Percentiles rank a stretch among this genome's conserved stretches.
Conservation (phyloP, 805 yeast species). For the Spencermartinsiella europaea region DNA sequence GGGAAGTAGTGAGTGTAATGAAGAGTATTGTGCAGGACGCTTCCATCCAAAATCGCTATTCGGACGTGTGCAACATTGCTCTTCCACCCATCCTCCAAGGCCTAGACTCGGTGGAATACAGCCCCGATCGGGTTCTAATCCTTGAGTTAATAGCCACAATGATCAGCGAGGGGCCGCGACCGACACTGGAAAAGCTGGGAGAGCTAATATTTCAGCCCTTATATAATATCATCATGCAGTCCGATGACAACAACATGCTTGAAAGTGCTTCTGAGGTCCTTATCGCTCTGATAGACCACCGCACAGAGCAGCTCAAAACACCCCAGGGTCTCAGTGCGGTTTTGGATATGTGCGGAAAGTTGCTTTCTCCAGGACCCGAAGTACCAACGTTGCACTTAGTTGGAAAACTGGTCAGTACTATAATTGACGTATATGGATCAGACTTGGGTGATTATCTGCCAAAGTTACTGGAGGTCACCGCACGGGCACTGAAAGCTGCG, state of each 20-base stretch:
- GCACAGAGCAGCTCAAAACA: constrained; percentile 26
- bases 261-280: constrained; percentile 75
- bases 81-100: constrained; percentile 20
- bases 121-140: constrained; percentile 55
- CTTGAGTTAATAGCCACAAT: constrained; percentile 41
- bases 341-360: constrained; percentile 56
- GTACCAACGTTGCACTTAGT: constrained; percentile 81
- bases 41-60: constrained; percentile 38
- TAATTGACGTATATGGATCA: constrained; percentile 48
- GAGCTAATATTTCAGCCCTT: constrained; percentile 34
- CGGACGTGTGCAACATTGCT: constrained; percentile 38
- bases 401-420: constrained; percentile 59
- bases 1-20: constrained; percentile 66
- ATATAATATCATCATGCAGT: constrained; percentile 40
- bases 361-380: constrained; percentile 63
- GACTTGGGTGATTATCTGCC: constrained; percentile 37
- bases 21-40: constrained; percentile 51
- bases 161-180: constrained; percentile 25
- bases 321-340: constrained; percentile 48
- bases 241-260: constrained; percentile 71
- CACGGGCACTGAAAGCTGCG: constrained; percentile 59
- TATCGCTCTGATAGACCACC: constrained; percentile 48
- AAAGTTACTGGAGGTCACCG: constrained; percentile 69
- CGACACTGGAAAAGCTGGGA: constrained; percentile 20
- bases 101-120: constrained; percentile 41